phyloP scores from a whole-genome alignment of 805 yeast genomes.

The Teunomyces lycoperdinae region DNA sequence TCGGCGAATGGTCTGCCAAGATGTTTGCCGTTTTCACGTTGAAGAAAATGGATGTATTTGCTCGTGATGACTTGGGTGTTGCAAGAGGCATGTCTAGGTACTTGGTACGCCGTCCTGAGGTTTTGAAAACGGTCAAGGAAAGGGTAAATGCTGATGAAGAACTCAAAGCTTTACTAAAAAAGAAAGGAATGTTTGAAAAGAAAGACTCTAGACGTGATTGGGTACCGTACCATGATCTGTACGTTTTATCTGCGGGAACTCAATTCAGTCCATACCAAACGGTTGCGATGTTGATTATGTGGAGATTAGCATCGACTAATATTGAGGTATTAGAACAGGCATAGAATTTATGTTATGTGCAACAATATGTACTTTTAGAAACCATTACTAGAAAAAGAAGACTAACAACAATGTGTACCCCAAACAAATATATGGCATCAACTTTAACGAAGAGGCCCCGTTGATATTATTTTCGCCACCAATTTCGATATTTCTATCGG shows the following conservation, averaged over 20 bases:
- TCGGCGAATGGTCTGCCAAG: constrained; percentile 84
- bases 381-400: neutral
- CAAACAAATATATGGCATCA: neutral
- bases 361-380: neutral
- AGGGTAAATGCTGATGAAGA: constrained; percentile 31
- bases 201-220: constrained; percentile 54
- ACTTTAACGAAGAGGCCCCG: neutral
- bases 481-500: constrained; percentile 19
- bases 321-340: constrained; percentile 39
- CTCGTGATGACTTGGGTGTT: constrained; percentile 78
- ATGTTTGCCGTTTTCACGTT: constrained; percentile 80
- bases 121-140: constrained; percentile 44
- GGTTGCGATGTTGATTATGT: constrained; percentile 64
- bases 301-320: constrained; percentile 66
- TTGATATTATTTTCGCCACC: constrained; percentile 25
- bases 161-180: constrained; percentile 31
- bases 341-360: neutral
- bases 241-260: constrained; percentile 53
- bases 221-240: constrained; percentile 62
- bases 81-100: constrained; percentile 77
- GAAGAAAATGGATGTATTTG: constrained; percentile 65
- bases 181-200: constrained; percentile 33
- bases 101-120: constrained; percentile 49
- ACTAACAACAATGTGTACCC: neutral
- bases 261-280: constrained; percentile 64